Conservation (phyloP, 2,329 filamentous ascomycete genomes). For the Diaporthe amygdali region DNA sequence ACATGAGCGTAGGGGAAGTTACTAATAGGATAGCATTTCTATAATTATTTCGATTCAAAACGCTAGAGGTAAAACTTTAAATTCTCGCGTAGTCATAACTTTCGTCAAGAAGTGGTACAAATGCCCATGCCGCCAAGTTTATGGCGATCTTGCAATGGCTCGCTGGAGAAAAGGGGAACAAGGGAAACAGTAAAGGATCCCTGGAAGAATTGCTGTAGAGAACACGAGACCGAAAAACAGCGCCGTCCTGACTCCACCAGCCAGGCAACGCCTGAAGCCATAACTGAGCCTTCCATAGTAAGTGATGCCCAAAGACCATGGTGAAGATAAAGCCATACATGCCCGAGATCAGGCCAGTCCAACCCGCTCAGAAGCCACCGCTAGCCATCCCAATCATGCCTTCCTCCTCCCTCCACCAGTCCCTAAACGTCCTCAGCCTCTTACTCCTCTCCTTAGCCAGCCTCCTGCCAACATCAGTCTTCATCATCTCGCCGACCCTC, state of each 20-base stretch:
- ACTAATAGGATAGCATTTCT: background rate
- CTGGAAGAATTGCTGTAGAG: background rate
- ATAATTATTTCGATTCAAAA: background rate
- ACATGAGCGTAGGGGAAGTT: background rate
- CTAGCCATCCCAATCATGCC: conserved; percentile 11
- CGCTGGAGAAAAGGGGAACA: no score
- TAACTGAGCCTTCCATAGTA: background rate
- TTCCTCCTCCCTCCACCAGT: conserved; percentile 64
- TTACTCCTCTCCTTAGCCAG: conserved; percentile 60
- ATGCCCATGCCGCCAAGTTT: background rate
- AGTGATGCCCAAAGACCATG: background rate
- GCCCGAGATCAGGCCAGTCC: background rate
- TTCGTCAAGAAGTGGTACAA: background rate
- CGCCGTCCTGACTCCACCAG: background rate
- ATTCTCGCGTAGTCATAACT: background rate
- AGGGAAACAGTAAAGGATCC: background rate
- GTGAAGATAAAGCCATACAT: background rate
- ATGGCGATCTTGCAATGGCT: background rate
- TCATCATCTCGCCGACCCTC: conserved; percentile 68
- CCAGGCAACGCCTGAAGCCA: background rate
- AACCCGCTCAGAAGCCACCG: conserved; percentile 5
- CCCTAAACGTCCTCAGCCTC: conserved; percentile 56
- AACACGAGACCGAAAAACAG: background rate
- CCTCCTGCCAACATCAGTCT: conserved; percentile 60
- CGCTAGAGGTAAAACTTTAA: background rate